These are phyloP conservation scores for Exophiala sideris DNA, from an alignment of 2,329 filamentous ascomycete species.

Conservation along the genomic window DNA sequence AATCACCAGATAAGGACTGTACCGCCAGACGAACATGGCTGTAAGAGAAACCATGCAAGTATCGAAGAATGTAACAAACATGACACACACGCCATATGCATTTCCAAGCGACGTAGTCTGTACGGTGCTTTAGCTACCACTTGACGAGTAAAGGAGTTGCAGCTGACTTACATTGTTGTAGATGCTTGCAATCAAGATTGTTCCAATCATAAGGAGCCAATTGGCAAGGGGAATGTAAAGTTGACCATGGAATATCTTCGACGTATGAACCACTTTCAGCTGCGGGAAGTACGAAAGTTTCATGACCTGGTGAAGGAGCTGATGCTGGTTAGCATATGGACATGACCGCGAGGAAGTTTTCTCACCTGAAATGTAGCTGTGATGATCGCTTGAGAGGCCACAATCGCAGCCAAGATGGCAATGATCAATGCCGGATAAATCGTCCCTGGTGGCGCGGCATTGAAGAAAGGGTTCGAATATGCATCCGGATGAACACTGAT, in stretches of 20 bases:
- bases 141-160: not conserved
- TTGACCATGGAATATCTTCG: conserved; percentile 67
- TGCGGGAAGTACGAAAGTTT: conserved; percentile 71
- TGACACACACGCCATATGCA: conserved; percentile 76
- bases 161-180: conserved; percentile 57
- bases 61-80: conserved; percentile 59
- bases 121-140: not conserved
- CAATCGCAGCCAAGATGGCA: conserved; percentile 67
- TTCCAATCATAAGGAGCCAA: conserved; percentile 73
- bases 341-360: not conserved
- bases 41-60: conserved; percentile 71
- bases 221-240: conserved; percentile 74
- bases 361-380: conserved; percentile 67
- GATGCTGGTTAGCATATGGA: not conserved
- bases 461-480: conserved; percentile 71
- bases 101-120: conserved; percentile 62
- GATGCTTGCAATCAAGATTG: conserved; percentile 68
- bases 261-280: conserved; percentile 70
- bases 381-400: conserved; percentile 76
- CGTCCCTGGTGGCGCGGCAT: conserved; percentile 63
- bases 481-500: conserved; percentile 60
- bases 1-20: conserved; percentile 56
- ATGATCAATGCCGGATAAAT: conserved; percentile 67
- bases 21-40: conserved; percentile 68
- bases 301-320: conserved; percentile 68